Evolutionary conservation across 805 yeast species (phyloP), one percentile per base, ranked within the genome.

Genomic region (Hanseniaspora osmophila): DNA sequence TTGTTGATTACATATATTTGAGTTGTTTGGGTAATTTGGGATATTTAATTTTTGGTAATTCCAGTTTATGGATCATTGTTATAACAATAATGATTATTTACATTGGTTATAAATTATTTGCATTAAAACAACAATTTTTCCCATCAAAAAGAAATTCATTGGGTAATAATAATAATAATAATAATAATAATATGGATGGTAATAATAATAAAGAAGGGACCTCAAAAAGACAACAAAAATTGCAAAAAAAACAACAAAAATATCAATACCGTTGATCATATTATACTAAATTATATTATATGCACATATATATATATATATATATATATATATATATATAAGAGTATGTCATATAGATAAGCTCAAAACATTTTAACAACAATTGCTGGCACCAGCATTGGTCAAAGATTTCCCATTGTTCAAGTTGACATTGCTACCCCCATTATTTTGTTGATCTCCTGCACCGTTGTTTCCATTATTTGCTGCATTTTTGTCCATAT

Each of bases 401-500:
- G 67, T 65, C 51, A 75, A 71, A 45, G 78, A 64, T 51, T 81
- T 84, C 51, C 90, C 90, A 58, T 44, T 44, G 17, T 77, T 73
- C 62, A 83, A 69, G 63, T 81, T 82, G 51, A 84, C 85, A 15
- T 45, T 45, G 56, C 75, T 73, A 41, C 79, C 74, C 63, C 79
- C 80, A 52, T 71, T 74, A 54, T 56, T 58, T 39, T 52, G 50
- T 57, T 68, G 59, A 30, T 61, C 61, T 41, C 61, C 54, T 45
- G 56, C 47, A 30, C 54, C 57, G 30, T 56, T 51, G 32, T 38
- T 48, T 37, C 55, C 12, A 19, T 57, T 52, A 37, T 52, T 55
- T 67, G 64, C 48, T 69, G 73, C 54, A 68, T 75, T 59, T 74
- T 70, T 80, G 38, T 90, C 80, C 85, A 92, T 86, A 61, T 87